Conservation (phyloP, 2,329 filamentous ascomycete genomes). For the Verticillium nonalfalfae region DNA sequence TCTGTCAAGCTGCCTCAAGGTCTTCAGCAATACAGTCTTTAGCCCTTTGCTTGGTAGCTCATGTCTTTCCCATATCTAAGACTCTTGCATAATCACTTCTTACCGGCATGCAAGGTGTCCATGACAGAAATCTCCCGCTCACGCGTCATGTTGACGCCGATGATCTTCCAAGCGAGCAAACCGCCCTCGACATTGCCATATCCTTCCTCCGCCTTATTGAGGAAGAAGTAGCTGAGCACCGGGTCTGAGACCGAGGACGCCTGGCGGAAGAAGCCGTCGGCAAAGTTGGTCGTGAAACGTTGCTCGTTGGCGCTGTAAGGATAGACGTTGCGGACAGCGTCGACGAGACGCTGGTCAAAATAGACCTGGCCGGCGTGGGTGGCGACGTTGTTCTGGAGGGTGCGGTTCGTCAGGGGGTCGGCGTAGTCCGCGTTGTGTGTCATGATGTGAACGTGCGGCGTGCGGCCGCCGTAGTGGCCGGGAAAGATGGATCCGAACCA, state of each 20-base stretch:
- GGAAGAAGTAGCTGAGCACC: background rate
- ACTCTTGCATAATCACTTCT: background rate
- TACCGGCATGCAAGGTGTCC: background rate
- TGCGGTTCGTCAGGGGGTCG: conserved; percentile 3
- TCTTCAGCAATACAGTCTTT: background rate
- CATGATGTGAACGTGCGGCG: background rate
- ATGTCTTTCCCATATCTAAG: background rate
- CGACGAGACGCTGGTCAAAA: conserved; percentile 1
- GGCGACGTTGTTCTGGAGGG: conserved; percentile 4
- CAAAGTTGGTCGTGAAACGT: background rate
- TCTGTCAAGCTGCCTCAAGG: too few species aligned
- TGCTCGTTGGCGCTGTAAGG: background rate
- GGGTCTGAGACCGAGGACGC: background rate
- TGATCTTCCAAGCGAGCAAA: background rate
- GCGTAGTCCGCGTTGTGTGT: background rate
- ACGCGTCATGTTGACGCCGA: background rate
- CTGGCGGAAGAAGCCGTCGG: background rate
- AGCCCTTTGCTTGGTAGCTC: background rate
- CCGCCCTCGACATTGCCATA: background rate
- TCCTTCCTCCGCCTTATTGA: background rate
- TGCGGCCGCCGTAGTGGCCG: background rate
- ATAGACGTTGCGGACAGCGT: background rate
- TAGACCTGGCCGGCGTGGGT: background rate
- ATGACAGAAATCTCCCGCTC: background rate
- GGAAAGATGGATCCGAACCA: background rate